phyloP scores from a whole-genome alignment of 495 filamentous ascomycete species.

The Aspergillus kassunensis region DNA sequence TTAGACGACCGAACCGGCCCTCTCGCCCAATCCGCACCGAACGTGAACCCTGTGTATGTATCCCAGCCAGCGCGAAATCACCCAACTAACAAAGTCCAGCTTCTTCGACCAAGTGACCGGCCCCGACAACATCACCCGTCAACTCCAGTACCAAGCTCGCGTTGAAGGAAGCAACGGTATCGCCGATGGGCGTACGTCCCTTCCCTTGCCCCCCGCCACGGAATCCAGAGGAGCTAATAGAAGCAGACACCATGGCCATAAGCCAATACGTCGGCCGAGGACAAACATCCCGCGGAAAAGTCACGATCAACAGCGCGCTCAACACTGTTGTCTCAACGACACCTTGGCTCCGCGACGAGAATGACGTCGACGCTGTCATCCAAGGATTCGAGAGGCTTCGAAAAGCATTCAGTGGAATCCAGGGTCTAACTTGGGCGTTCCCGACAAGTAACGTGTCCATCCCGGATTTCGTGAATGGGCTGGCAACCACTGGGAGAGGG shows the following conservation, averaged over 20 bases:
- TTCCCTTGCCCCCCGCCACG: neutral
- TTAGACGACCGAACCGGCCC: constrained; percentile 12
- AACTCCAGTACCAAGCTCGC: constrained; percentile 15
- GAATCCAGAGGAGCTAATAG: neutral
- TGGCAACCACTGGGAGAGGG: neutral
- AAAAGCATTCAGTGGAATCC: neutral
- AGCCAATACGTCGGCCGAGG: constrained; percentile 18
- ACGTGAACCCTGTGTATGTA: constrained; percentile 14
- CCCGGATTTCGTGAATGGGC: constrained; percentile 5
- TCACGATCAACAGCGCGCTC: constrained; percentile 11
- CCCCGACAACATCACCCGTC: constrained; percentile 9
- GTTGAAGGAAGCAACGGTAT: constrained; percentile 12
- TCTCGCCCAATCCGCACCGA: constrained; percentile 17
- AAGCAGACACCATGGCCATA: constrained; percentile 11
- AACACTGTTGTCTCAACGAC: constrained; percentile 15
- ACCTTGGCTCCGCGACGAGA: constrained; percentile 11
- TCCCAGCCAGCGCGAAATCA: neutral
- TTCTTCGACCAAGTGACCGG: constrained; percentile 19
- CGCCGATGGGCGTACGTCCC: constrained; percentile 12
- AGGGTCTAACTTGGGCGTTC: constrained; percentile 9
- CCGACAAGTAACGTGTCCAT: constrained; percentile 6
- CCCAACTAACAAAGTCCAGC: neutral
- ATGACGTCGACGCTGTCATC: constrained; percentile 15
- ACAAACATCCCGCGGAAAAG: constrained; percentile 13
- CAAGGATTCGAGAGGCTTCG: constrained; percentile 8